Base-by-base conservation (phyloP, 805 yeast genomes). In the Wickerhamomyces sydowiorum region DNA sequence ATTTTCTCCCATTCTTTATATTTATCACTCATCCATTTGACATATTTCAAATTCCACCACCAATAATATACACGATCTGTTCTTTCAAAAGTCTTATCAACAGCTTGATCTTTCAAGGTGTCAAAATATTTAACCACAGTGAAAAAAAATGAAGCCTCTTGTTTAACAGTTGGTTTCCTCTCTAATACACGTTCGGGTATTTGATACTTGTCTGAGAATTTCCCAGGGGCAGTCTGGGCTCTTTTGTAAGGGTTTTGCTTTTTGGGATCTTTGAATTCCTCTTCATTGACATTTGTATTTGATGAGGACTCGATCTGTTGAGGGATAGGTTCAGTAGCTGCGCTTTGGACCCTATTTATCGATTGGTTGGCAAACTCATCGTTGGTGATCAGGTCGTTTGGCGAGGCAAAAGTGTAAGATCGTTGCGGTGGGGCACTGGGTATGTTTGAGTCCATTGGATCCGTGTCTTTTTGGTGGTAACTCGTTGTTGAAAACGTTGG, bases 111-210 rank as follows among this genome's bases (percentile, higher is more conserved):
- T 25, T 50, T 48, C 15, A 51, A 13, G 15, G 43, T 47, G 19
- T 39, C 44, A 28, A 41, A 46, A 32, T 34, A 50, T 28, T 48
- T 43, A 3, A 50, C 22, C 33, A 50, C 39, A 8, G 56, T 44
- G 20, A 44, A 51, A 41, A 51, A 51, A 7, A 40, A 23, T 2
- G 50, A 48, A 10, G 46, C 53, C 37, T 51, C 56, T 24, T 42
- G 38, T 28, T 46, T 51, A 2, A 48, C 52, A 4, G 53, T 51
- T 1, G 52, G 51, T 30, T 41, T 50, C 23, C 31, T 43, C 9
- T n/a, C 21, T 4, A 40, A n/a, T n/a, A 38, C 15, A 13, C 13
- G 19, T 7, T 41, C 44, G 7, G 53, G 51, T 20, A 49, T 44
- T 20, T 34, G 36, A 29, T 43, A 43, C 22, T 34, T 38, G 5